These are phyloP conservation scores for Cystobasidium ongulense DNA, from an alignment of 768 basidiomycete genomes.

Conservation along the genomic window DNA sequence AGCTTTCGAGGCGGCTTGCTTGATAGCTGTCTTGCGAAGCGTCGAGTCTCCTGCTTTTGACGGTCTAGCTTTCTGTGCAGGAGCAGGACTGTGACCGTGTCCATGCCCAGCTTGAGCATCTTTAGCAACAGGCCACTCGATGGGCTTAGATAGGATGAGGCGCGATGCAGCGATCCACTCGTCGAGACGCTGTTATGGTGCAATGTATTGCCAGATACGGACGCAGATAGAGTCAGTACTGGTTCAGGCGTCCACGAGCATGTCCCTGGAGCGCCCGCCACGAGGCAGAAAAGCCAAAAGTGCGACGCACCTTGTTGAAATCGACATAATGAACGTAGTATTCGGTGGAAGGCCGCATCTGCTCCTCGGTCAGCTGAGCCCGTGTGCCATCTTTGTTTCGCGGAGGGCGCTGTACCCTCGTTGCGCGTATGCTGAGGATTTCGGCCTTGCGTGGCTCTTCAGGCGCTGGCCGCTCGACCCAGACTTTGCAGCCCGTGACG, in stretches of 20 bases:
- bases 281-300: neutral
- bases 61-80: constrained; percentile 14
- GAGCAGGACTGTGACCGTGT: constrained; percentile 28
- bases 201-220: neutral
- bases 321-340: constrained; percentile 98
- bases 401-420: constrained; percentile 51
- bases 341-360: constrained; percentile 48
- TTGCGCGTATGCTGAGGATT: constrained; percentile 84
- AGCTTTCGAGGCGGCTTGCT: constrained; percentile 55
- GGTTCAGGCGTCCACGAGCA: constrained; percentile 1
- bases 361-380: neutral
- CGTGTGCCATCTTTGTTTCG: constrained; percentile 42
- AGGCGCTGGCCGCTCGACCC: constrained; percentile 68
- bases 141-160: constrained; percentile 69
- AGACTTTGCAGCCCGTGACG: constrained; percentile 75
- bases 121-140: constrained; percentile 70
- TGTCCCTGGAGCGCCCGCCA: neutral
- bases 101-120: constrained; percentile 3
- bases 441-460: constrained; percentile 90
- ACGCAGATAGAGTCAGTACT: neutral
- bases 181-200: constrained; percentile 60
- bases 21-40: constrained; percentile 42
- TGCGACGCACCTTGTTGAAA: constrained; percentile 67
- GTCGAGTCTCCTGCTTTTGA: constrained; percentile 16
- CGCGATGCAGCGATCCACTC: constrained; percentile 91